Evolutionary conservation across 768 basidiomycete genomes (phyloP), one percentile per base, ranked within the genome.

Genomic region (Rossbeevera mucosa): DNA sequence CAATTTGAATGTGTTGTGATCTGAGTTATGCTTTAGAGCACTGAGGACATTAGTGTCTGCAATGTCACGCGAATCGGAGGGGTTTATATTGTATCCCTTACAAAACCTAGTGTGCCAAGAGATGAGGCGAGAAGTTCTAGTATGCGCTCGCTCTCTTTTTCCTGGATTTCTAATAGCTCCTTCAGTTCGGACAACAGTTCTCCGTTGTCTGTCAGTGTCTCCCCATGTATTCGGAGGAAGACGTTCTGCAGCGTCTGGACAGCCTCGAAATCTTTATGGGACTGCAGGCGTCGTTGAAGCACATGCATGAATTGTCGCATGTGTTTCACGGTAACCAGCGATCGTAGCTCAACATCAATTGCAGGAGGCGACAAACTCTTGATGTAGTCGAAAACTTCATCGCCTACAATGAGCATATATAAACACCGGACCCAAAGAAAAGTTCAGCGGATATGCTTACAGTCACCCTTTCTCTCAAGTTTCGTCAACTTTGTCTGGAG

Each of bases 181-280:
- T 82, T 75, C 63, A 99, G 59, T 18, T 76, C 76, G 4, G 63
- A 65, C 48, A 71, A 71, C 54, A 94, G 61, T 66, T 93, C 93
- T 3, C 68, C 66, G 63, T 90, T 90, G 20, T 74, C 77, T 28
- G 92, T 75, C 26, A 98, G 71, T 0, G 85, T 73, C 50, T 98
- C 94, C 4, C 86, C 86, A 64, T 98, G 94, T 47, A 89, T 77
- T 16, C 82, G 81, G 38, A 98, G 71, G 67, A 96, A 92, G 2
- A 95, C 86, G 57, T 77, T 84, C 60, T 93, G 78, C 64, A 94
- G 76, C 1, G 94, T 80, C 68, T 98, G 93, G 4, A 95, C 89
- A 12, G 92, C 94, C 69, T 99, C 96, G 63, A 96, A 98, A 71
- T 99, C 96, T 44, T 82, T 81, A 58, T 85, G 90, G 7, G 88